Base-by-base conservation (phyloP, 78 protist genomes). In the Dictyostelium brefeldianum region DNA sequence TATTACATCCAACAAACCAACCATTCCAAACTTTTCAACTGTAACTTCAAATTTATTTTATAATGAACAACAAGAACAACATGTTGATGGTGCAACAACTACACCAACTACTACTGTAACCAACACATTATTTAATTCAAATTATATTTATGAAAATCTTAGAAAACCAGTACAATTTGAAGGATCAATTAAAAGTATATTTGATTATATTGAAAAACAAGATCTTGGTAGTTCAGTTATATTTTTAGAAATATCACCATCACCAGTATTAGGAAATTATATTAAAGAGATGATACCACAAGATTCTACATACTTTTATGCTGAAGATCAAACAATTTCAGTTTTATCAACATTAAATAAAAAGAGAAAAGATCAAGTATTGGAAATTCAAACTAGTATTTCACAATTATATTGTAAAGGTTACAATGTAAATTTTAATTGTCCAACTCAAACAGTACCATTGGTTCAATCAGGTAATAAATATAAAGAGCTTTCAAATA, bases 241-340 rank as follows among this genome's bases (percentile, higher is more conserved):
- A 3, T 92, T 92, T 18, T 25, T 92, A 5, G 95, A 91, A 48
- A 64, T 91, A n/a, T 71, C 56, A 22, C 95, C 95, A 56, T 90
- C 81, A 15, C 89, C 90, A 36, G 43, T 36, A 6, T 75, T 75
- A 75, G 43, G 43, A 22, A 11, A 0, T 8, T 75, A 75, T 51
- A 71, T 71, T 17, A 43, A 36, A 46, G 46, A 36, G 29, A 65
- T 65, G 31, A 29, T 65, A 29, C 17, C 17, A 65, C 8, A n/a
- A n/a, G 46, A 65, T 46, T 46, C 27, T 9, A 29, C 5, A 31
- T 36, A 67, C 3, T 67, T 36, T 47, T 27, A 47, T 8, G 7
- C 1, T 6, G 43, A 36, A 36, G 43, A 36, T 36, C n/a, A 73
- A 47, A 7, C 18, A 41, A n/a, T n/a, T 47, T 47, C 7, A 7